Base-by-base conservation (phyloP, 331 rosid genomes). In the Phaseolus coccineus region DNA sequence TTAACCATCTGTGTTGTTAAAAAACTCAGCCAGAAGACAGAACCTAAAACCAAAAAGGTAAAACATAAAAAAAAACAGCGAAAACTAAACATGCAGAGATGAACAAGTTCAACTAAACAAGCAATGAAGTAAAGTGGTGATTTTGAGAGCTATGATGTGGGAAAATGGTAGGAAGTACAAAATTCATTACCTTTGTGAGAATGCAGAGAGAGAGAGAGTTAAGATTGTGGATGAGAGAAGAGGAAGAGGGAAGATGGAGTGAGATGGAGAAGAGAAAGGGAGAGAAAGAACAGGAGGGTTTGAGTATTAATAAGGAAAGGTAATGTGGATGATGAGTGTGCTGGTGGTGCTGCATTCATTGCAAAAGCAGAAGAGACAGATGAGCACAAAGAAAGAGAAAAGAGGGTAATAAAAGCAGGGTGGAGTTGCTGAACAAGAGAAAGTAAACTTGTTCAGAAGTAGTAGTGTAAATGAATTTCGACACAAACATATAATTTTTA, bases 321-420 rank as follows among this genome's bases (percentile, higher is more conserved):
- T 37, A 5, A 59, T 0, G 78, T 44, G 73, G 50, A 58, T 67
- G 87, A 69, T 83, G 86, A 66, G 83, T 52, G 33, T 12, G 79
- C 22, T 82, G 56, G 69, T 82, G 82, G 69, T 82, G 82, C 53
- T 65, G 91, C 90, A 89, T 89, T 91, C 81, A 91, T 81, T 91
- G 90, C 87, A 69, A 87, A 76, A 76, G 90, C 89, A 84, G 82
- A 69, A 59, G 56, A 46, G 80, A 67, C 75, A 59, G 53, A 44
- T n/a, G 77, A 68, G 69, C 66, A 61, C 16, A 64, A 2, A 37
- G 70, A 78, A 48, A 57, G 33, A 25, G 24, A 73, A 19, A 31
- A 77, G 39, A 9, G 6, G 19, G 52, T 50, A n/a, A 19, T 64
- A 53, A 42, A 65, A 42, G 70, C 25, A 19, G n/a, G 14, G 33